Conservation (phyloP, 768 basidiomycete species). For the Tephrocybe rancida region DNA sequence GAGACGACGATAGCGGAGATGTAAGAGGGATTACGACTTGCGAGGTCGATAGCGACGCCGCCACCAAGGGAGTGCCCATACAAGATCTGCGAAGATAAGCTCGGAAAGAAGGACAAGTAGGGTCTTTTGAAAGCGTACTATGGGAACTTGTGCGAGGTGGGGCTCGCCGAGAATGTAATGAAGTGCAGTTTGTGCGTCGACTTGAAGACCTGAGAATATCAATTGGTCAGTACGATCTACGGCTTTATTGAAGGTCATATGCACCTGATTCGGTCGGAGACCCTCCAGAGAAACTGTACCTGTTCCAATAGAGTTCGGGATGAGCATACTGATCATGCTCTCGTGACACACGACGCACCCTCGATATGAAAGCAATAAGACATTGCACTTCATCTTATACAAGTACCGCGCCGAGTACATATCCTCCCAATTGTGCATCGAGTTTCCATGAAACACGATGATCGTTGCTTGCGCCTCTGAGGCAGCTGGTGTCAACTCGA, state of each 20-base stretch:
- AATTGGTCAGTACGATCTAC: not conserved
- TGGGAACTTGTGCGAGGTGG: conserved; percentile 54
- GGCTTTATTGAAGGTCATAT: not conserved
- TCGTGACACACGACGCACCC: conserved; percentile 52
- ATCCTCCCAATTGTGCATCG: conserved; percentile 73
- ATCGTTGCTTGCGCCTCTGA: conserved; percentile 61
- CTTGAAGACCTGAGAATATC: conserved; percentile 58
- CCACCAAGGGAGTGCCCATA: conserved; percentile 86
- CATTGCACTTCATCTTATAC: conserved; percentile 75
- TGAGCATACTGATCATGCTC: not conserved
- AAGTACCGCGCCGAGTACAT: conserved; percentile 66
- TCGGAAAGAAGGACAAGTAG: conserved; percentile 16
- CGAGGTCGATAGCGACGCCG: conserved; percentile 85
- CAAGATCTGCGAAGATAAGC: conserved; percentile 47
- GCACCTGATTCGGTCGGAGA: not conserved
- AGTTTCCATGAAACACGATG: conserved; percentile 88
- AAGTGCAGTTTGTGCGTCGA: conserved; percentile 79
- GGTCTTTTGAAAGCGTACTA: conserved; percentile 43
- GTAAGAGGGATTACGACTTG: conserved; percentile 67
- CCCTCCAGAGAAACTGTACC: not conserved
- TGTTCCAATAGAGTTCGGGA: not conserved
- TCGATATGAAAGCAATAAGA: conserved; percentile 86
- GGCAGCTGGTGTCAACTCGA: conserved; percentile 18
- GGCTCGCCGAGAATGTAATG: conserved; percentile 67
- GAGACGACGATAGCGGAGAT: conserved; percentile 78